Evolutionary conservation across 176 grass and related monocot genomes (phyloP), one percentile per base, ranked within the genome.

Genomic region (Carex cristatella): DNA sequence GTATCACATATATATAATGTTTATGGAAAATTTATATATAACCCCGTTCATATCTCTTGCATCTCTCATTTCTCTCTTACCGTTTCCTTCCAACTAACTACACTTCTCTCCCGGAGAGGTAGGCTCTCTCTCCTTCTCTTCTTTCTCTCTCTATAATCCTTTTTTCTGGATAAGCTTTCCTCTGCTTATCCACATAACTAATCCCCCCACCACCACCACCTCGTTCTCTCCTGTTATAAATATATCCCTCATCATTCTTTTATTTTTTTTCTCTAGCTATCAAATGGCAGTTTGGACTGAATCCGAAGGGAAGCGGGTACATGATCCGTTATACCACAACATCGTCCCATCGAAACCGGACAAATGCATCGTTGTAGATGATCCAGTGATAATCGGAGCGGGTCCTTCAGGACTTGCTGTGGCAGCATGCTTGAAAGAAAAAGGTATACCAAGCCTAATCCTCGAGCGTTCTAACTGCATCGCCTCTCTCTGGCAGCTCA

Each of bases 401-500:
- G 95, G 95, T 6, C 95, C 95, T 4, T 85, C 93, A 37, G 95
- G 95, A 15, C 80, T 98, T 31, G 93, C 91, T 0, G 93, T 86
- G 54, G 84, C 89, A 0, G 93, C 95, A n/a, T 87, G 87, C 5
- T 86, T 98, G 28, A 81, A 86, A 68, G 54, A 10, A 49, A 62
- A 65, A 48, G 85, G 85, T 23, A 83, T 98, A 11, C 88, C 93
- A 32, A 93, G 90, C 85, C 66, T 87, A 71, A 51, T 98, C 56
- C 87, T 98, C 5, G 95, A 98, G 85, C 88, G 93, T 0, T 81
- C 87, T 57, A 28, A 53, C 55, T 92, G 91, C 86, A 85, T 98
- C 85, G 95, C 91, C 10, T 93, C 95, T 15, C 88, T 98, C 1
- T 98, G 95, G 95, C 77, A 92, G 16, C 88, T 93, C 79, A 92